Evolutionary conservation across 2,329 filamentous ascomycete species (phyloP).

Genomic region (Trichoderma simmonsii): DNA sequence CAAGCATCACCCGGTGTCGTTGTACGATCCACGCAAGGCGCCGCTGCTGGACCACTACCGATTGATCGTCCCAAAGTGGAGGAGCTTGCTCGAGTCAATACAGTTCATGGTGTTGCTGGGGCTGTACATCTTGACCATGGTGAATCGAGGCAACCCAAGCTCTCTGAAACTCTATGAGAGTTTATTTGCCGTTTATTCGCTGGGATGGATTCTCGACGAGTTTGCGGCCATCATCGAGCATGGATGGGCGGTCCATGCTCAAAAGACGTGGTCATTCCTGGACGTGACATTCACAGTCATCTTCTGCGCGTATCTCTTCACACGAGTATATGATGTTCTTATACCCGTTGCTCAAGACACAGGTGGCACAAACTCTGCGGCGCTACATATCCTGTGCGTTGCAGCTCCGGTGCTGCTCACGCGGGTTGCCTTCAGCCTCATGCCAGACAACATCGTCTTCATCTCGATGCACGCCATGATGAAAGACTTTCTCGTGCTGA

Average conservation of each 20-base stretch:
- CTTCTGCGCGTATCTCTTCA: conserved; percentile 57
- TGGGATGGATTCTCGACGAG: conserved; percentile 67
- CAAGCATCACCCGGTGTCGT: conserved; percentile 65
- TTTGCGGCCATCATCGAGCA: conserved; percentile 65
- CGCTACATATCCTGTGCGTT: conserved; percentile 60
- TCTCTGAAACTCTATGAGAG: conserved; percentile 50
- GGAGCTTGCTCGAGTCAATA: conserved; percentile 62
- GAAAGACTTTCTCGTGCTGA: conserved; percentile 66
- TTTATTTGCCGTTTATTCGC: conserved; percentile 60
- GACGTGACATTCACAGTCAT: conserved; percentile 67
- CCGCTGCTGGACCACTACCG: conserved; percentile 69
- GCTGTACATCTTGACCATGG: conserved; percentile 64
- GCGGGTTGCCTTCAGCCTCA: conserved; percentile 67
- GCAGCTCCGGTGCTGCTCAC: conserved; percentile 68
- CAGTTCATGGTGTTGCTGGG: conserved; percentile 63
- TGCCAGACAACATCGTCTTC: conserved; percentile 74
- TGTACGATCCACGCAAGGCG: conserved; percentile 65
- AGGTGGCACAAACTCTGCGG: conserved; percentile 43
- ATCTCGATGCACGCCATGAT: conserved; percentile 73
- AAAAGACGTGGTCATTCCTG: conserved; percentile 72
- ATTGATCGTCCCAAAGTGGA: conserved; percentile 65
- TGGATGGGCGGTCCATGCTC: conserved; percentile 64
- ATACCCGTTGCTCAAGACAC: conserved; percentile 32
- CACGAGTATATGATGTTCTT: conserved; percentile 56
- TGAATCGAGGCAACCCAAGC: conserved; percentile 47